A percentile compares a stretch with the other conserved stretches of the same genome.
These are phyloP conservation scores for Candida ficus DNA, from an alignment of 805 yeast species.

Conservation along the genomic window DNA sequence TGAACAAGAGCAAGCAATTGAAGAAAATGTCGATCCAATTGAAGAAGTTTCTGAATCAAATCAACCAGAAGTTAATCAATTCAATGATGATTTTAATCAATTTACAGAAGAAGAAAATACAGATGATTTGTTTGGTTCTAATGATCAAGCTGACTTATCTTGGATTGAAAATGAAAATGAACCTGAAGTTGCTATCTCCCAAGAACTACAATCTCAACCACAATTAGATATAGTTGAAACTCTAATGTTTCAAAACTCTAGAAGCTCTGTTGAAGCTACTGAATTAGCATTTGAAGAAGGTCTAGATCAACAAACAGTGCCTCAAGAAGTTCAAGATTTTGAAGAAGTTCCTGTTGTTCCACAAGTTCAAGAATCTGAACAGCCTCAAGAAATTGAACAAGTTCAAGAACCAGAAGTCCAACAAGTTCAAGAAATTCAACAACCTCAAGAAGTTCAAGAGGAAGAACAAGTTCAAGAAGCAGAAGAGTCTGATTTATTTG, in stretches of 20 bases:
- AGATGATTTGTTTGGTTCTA: slow-evolving; percentile 4
- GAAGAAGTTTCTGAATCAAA: background rate
- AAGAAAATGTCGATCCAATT: background rate
- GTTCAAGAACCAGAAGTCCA: background rate
- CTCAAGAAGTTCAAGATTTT: no score
- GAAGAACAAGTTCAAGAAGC: no score
- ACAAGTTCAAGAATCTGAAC: background rate
- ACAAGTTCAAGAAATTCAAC: background rate
- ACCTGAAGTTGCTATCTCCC: background rate
- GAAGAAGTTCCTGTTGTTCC: no score
- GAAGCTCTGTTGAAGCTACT: background rate
- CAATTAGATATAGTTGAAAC: background rate
- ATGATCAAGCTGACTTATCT: background rate
- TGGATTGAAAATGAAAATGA: slow-evolving; percentile 2
- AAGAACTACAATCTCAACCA: background rate
- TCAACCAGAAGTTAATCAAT: background rate
- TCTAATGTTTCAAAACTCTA: background rate
- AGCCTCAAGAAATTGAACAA: no score
- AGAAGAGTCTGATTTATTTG: background rate
- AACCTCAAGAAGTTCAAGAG: no score
- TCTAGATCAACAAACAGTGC: no score
- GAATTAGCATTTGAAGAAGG: background rate
- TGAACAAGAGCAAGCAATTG: no score
- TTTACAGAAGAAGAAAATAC: background rate
- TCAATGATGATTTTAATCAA: background rate